Evolutionary conservation across 2,329 filamentous ascomycete species (phyloP), one percentile per base, ranked within the genome.

Genomic region (Trichoderma asperellum): DNA sequence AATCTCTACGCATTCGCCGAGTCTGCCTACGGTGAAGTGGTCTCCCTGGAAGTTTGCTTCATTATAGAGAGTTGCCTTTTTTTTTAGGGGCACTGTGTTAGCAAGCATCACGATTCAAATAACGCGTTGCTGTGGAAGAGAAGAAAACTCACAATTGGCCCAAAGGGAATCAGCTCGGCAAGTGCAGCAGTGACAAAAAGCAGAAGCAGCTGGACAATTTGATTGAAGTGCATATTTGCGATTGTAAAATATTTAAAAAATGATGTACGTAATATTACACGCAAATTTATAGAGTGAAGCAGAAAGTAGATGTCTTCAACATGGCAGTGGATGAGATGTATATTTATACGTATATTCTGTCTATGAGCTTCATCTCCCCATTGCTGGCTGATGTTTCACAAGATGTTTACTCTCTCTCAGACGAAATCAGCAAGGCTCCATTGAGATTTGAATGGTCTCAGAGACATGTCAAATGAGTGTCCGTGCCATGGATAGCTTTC

Each of bases 51-150:
- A 65, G 7, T 47, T 29, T 18, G 27, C 14, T 3, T 34, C 2
- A 6, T 11, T 5, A 18, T 57, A 65, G 35, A 65, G 4, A 16
- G 52, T 57, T 18, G 62, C 62, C 62, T 64, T 56, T 57, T 34
- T 1, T 10, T 18, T 34, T 3, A 3, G 24, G 24, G 24, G 24
- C 18, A n/a, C 7, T 7, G 29, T 64, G 34, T 56, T 10, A 43
- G 21, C n/a, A 5, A 8, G 2, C 11, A n/a, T 57, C 11, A 34
- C 6, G 21, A 21, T 1, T 43, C 5, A 27, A 34, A 14, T 5
- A 24, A 24, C 14, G 24, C 2, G 29, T 14, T 27, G 10, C 5
- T 12, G 24, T 27, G 4, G 16, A n/a, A 10, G 18, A 21, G 21
- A 34, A 11, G 14, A 40, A 2, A 27, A 43, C 49, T 64, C 61